Percentiles rank a stretch among this genome's conserved stretches.
Conservation (phyloP, 2,329 filamentous ascomycete species). For the Fusarium tupiense region DNA sequence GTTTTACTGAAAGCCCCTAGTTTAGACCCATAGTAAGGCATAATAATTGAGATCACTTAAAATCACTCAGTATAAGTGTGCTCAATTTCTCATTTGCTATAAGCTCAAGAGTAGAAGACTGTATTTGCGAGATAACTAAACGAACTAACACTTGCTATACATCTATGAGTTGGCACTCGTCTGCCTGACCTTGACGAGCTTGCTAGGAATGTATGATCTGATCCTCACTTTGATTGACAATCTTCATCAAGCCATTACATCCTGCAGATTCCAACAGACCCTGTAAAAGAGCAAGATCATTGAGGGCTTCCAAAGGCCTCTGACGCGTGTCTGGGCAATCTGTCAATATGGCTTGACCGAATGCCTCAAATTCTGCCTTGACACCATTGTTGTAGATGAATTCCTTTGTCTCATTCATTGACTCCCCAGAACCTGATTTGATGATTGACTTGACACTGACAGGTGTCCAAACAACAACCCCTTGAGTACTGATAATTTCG, state of each 20-base stretch:
- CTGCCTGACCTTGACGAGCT: background rate
- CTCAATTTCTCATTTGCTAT: background rate
- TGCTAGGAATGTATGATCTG: accelerated
- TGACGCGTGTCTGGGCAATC: background rate
- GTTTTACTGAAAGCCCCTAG: accelerated
- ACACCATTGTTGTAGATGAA: background rate
- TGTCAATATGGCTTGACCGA: background rate
- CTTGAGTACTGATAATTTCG: background rate
- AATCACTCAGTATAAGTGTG: accelerated
- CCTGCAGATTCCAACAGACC: background rate
- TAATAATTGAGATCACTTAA: accelerated
- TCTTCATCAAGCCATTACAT: background rate
- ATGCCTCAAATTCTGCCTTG: background rate
- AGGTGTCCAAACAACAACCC: background rate
- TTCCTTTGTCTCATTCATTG: background rate
- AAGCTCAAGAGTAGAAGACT: background rate
- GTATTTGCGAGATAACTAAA: accelerated
- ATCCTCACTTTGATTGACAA: background rate
- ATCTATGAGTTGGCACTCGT: accelerated
- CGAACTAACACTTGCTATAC: background rate
- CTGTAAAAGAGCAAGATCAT: background rate
- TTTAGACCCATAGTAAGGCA: background rate
- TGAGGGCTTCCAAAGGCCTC: background rate
- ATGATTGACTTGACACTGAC: background rate
- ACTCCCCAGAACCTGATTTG: background rate